These are phyloP conservation scores for Ogataea hybrid DNA, from an alignment of 1,139 yeast species.

Conservation along the genomic window DNA sequence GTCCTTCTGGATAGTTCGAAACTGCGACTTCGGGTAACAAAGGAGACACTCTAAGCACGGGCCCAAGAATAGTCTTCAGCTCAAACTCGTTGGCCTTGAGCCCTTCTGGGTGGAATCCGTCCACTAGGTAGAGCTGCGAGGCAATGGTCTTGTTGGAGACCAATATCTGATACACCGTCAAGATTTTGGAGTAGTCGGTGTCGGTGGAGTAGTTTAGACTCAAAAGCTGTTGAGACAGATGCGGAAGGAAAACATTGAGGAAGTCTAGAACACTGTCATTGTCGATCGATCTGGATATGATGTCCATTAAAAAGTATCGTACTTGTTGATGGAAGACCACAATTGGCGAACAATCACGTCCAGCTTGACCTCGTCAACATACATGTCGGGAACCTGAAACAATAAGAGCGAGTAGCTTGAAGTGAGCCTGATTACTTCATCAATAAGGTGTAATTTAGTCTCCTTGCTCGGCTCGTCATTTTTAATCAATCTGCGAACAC, in stretches of 20 bases:
- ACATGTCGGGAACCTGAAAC: constrained; percentile 71
- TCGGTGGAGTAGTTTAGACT: constrained; percentile 43
- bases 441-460: constrained; percentile 41
- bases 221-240: constrained; percentile 36
- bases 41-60: constrained; percentile 75
- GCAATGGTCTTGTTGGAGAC: constrained; percentile 65
- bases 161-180: constrained; percentile 57
- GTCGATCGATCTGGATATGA: constrained; percentile 57
- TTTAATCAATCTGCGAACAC: constrained; percentile 41
- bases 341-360: constrained; percentile 50
- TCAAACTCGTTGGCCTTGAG: constrained; percentile 52
- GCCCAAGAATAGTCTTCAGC: constrained; percentile 67
- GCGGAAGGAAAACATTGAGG: constrained; percentile 54
- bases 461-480: constrained; percentile 40
- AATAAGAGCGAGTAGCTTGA: constrained; percentile 69
- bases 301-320: constrained; percentile 57
- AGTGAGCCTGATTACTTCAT: constrained; percentile 51
- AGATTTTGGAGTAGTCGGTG: constrained; percentile 47
- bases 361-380: constrained; percentile 40
- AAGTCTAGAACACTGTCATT: constrained; percentile 66
- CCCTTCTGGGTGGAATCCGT: constrained; percentile 50
- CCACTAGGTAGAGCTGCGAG: constrained; percentile 52
- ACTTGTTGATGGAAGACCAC: constrained; percentile 37
- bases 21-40: constrained; percentile 50
- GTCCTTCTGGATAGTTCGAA: constrained; percentile 43